phyloP scores from a whole-genome alignment of 768 basidiomycete genomes.

The Suillus decipiens region DNA sequence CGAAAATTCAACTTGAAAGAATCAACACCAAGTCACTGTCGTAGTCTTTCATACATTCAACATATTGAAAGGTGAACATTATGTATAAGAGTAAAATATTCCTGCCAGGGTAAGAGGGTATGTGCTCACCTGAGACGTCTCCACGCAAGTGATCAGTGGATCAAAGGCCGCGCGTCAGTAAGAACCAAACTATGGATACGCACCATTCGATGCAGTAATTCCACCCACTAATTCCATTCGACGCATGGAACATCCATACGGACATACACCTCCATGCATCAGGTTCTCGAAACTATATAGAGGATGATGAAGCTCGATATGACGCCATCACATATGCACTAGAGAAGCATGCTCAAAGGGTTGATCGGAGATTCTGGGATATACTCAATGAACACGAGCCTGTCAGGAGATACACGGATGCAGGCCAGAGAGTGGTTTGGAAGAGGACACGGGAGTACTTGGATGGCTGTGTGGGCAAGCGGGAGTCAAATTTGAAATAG shows the following conservation, averaged over 20 bases:
- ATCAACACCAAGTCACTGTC: no score
- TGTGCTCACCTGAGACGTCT: slow-evolving; percentile 22
- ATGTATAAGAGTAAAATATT: no score
- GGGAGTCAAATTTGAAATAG: no score
- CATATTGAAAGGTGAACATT: no score
- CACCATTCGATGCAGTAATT: slow-evolving; percentile 23
- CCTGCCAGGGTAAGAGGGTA: background rate
- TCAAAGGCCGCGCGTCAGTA: background rate
- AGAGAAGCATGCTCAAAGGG: slow-evolving; percentile 37
- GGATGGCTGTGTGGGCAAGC: no score
- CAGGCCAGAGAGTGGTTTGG: no score
- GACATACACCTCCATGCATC: slow-evolving; percentile 31
- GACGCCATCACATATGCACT: slow-evolving; percentile 37
- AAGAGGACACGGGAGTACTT: no score
- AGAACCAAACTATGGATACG: slow-evolving; percentile 2
- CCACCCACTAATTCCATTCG: slow-evolving; percentile 35
- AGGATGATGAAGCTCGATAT: slow-evolving; percentile 46
- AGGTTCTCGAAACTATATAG: slow-evolving; percentile 38
- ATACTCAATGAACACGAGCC: no score
- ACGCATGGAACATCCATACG: slow-evolving; percentile 41
- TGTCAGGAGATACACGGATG: no score
- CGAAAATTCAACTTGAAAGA: no score
- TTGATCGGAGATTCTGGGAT: no score
- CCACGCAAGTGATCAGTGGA: slow-evolving; percentile 1
- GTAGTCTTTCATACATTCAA: no score